A percentile compares a stretch with the other conserved stretches of the same genome.
phyloP scores from a whole-genome alignment of 2,329 filamentous ascomycete genomes.

The Dactylellina sp. region DNA sequence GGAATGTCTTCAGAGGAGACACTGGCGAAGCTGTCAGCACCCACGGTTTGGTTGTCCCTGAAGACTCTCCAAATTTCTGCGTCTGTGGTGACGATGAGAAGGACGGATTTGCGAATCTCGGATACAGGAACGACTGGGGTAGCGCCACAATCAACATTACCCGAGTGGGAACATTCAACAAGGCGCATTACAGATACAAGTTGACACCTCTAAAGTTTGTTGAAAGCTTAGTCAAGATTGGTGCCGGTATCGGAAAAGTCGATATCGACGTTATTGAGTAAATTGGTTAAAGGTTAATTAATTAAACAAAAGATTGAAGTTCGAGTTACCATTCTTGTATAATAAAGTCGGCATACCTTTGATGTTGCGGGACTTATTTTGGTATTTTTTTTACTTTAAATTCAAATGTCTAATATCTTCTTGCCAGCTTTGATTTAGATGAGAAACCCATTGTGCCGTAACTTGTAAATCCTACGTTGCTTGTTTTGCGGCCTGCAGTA shows the following conservation, averaged over 20 bases:
- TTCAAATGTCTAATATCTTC: too few species aligned
- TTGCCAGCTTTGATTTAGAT: too few species aligned
- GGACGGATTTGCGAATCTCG: constrained; percentile 70
- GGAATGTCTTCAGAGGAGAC: constrained; percentile 67
- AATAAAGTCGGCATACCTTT: neutral
- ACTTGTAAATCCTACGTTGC: neutral
- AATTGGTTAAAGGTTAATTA: neutral
- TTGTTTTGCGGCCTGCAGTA: neutral
- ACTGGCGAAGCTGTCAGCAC: constrained; percentile 68
- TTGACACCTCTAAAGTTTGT: constrained; percentile 67
- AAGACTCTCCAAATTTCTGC: constrained; percentile 69
- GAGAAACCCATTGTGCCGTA: too few species aligned
- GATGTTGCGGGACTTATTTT: neutral
- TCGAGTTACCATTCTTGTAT: constrained; percentile 8
- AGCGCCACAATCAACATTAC: constrained; percentile 68
- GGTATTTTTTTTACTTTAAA: too few species aligned
- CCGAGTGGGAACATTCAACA: constrained; percentile 67
- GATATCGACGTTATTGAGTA: constrained; percentile 51
- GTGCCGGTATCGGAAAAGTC: constrained; percentile 67
- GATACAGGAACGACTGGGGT: constrained; percentile 69
- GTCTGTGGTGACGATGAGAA: constrained; percentile 69
- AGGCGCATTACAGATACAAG: constrained; percentile 67
- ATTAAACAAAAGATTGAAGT: constrained; percentile 1
- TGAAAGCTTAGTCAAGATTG: constrained; percentile 64
- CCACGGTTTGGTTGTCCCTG: constrained; percentile 69